Evolutionary conservation across 768 basidiomycete species (phyloP).

Genomic region (Arthromyces matolae): DNA sequence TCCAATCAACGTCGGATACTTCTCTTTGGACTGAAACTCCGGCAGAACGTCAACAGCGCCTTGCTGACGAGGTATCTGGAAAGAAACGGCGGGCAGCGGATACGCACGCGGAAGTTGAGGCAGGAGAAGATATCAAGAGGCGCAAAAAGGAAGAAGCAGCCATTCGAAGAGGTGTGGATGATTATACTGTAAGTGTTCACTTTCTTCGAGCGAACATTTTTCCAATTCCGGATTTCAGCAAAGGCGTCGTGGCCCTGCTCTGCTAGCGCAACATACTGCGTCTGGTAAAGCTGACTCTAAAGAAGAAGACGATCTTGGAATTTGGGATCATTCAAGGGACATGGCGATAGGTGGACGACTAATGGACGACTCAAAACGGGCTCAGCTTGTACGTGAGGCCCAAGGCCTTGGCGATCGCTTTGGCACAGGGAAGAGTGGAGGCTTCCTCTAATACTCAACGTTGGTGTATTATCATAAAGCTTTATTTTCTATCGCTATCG

Average conservation of each 20-base stretch:
- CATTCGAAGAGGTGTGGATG: conserved; percentile 69
- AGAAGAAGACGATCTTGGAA: conserved; percentile 51
- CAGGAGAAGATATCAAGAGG: conserved; percentile 52
- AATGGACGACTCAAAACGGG: conserved; percentile 84
- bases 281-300: conserved; percentile 37
- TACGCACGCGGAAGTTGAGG: conserved; percentile 36
- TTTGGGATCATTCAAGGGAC: conserved; percentile 92
- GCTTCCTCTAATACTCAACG: conserved; percentile 44
- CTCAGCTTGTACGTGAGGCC: conserved; percentile 76
- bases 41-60: conserved; percentile 81
- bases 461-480: background rate
- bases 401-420: conserved; percentile 81
- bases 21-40: conserved; percentile 98
- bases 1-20: conserved; percentile 46
- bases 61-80: conserved; percentile 94
- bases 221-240: conserved; percentile 25
- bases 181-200: conserved; percentile 60
- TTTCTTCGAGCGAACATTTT: background rate
- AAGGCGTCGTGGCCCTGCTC: conserved; percentile 47
- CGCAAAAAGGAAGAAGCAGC: conserved; percentile 62
- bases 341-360: conserved; percentile 85
- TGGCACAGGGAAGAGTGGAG: conserved; percentile 65
- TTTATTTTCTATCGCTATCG: no score
- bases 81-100: conserved; percentile 75
- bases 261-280: conserved; percentile 51